These are phyloP conservation scores for Vinca minor DNA, from an alignment of 257 asterid genomes.

Conservation along the genomic window DNA sequence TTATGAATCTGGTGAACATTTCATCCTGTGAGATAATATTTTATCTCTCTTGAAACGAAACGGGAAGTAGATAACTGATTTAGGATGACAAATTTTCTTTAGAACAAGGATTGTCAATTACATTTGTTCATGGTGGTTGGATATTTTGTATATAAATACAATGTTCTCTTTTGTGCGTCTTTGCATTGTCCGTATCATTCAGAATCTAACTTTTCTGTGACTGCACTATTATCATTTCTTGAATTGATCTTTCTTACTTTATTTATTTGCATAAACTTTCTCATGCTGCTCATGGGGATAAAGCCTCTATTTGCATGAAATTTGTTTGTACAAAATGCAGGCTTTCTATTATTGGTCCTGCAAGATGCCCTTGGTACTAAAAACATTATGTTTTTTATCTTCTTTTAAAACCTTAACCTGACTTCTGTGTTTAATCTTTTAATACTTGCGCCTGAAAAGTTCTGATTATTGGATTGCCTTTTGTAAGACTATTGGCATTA, in stretches of 20 bases:
- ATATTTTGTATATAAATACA: background rate
- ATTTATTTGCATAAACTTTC: background rate
- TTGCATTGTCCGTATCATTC: background rate
- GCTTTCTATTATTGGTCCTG: no score
- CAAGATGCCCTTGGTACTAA: background rate
- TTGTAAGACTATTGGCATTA: background rate
- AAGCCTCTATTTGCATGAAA: background rate
- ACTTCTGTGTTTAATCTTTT: background rate
- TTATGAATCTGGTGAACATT: no score
- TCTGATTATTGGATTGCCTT: background rate
- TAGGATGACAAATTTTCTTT: no score
- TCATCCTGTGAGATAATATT: no score
- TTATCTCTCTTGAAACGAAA: no score
- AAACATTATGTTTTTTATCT: background rate
- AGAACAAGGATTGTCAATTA: no score
- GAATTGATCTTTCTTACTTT: background rate
- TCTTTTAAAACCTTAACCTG: background rate
- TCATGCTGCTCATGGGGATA: background rate
- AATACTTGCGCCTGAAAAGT: background rate
- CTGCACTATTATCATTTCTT: background rate
- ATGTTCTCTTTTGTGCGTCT: background rate
- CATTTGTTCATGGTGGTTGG: background rate
- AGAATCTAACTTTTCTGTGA: background rate
- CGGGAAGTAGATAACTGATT: no score
- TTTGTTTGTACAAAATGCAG: background rate